These are phyloP conservation scores for Cymbomonas tetramitiformis DNA, from an alignment of 139 green algal species.

Conservation along the genomic window DNA sequence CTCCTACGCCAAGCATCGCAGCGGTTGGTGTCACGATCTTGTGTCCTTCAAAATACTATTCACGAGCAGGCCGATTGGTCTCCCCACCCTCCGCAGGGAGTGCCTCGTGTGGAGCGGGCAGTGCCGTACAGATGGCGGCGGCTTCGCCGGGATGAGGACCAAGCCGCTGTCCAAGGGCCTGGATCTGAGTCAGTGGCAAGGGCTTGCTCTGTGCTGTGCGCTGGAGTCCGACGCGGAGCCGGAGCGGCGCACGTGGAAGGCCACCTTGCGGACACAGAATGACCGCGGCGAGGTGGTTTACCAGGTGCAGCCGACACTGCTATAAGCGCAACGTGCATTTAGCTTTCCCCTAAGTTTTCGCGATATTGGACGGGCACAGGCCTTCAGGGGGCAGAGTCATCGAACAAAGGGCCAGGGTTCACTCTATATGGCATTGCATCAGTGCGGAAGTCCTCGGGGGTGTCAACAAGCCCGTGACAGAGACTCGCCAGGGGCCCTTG, in stretches of 20 bases:
- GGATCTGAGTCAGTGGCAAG: slow-evolving; percentile 1
- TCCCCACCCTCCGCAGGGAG: neutral
- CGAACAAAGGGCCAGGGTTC: no score
- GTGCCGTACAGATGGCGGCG: neutral
- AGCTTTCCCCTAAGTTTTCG: no score
- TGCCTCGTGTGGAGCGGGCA: slow-evolving; percentile 5
- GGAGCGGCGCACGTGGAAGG: slow-evolving; percentile 8
- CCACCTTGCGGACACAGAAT: neutral
- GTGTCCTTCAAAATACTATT: no score
- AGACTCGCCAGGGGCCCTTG: no score
- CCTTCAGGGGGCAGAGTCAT: no score
- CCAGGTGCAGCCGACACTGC: neutral
- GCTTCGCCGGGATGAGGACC: neutral
- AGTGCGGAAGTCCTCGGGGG: no score
- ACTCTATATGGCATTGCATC: no score
- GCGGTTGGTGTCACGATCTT: no score
- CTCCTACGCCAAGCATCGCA: no score
- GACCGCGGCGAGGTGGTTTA: slow-evolving; percentile 11
- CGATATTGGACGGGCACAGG: no score
- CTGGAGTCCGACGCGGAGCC: slow-evolving; percentile 13
- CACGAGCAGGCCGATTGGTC: neutral
- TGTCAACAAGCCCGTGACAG: no score
- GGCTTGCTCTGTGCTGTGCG: neutral
- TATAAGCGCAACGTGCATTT: no score
- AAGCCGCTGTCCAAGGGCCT: neutral